These are phyloP conservation scores for Cladochytrium tenue DNA, from an alignment of 371 early-diverging fungal species.

Conservation along the genomic window DNA sequence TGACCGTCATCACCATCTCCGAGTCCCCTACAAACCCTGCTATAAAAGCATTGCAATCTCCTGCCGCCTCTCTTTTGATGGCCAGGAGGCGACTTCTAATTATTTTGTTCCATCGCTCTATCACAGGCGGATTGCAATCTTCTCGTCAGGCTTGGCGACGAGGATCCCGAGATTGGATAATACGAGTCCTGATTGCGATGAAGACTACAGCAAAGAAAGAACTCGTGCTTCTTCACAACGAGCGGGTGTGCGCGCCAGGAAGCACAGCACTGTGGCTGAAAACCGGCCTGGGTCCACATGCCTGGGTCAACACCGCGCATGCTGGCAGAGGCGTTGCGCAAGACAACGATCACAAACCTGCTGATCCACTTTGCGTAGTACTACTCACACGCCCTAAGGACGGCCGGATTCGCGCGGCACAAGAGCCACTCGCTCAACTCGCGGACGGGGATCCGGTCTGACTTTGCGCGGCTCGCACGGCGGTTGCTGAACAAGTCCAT, in stretches of 20 bases:
- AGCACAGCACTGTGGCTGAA: conserved; percentile 90
- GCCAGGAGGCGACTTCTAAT: too few species aligned
- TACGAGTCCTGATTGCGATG: conserved; percentile 88
- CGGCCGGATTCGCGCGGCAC: not conserved
- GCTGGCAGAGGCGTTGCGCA: conserved; percentile 21
- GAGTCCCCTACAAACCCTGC: too few species aligned
- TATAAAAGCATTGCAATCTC: too few species aligned
- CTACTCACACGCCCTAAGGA: conserved; percentile 23
- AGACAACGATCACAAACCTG: conserved; percentile 34
- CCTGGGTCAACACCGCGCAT: conserved; percentile 48
- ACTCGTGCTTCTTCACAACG: conserved; percentile 81
- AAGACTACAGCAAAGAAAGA: conserved; percentile 97
- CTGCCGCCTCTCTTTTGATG: too few species aligned
- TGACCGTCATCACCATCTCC: too few species aligned
- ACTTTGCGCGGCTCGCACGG: conserved; percentile 84
- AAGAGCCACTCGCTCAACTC: conserved; percentile 20
- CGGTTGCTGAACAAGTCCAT: conserved; percentile 91
- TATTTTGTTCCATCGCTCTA: not conserved
- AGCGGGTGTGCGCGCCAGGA: conserved; percentile 75
- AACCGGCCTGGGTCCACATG: conserved; percentile 84
- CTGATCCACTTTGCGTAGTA: conserved; percentile 33
- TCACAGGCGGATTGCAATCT: conserved; percentile 85
- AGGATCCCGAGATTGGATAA: conserved; percentile 85
- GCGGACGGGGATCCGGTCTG: conserved; percentile 51
- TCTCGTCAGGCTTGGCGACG: conserved; percentile 87